phyloP scores from a whole-genome alignment of 768 basidiomycete genomes.

The Paxillus rubicundulus region DNA sequence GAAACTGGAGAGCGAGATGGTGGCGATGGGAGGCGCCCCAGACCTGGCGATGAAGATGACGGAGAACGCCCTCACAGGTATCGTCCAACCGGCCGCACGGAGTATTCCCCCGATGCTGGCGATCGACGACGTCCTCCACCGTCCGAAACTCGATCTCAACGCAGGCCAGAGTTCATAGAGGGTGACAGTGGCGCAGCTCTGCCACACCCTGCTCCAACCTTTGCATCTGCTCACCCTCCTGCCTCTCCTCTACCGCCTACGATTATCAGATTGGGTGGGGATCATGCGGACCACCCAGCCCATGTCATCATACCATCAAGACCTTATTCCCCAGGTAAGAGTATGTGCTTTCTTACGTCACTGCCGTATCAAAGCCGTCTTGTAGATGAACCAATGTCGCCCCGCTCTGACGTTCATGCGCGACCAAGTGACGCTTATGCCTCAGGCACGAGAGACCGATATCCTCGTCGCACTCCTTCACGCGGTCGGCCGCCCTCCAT shows the following conservation, averaged over 20 bases:
- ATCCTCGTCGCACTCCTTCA: slow-evolving; percentile 15
- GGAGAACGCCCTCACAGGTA: background rate
- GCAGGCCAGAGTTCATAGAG: slow-evolving; percentile 12
- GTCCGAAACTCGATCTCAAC: slow-evolving; percentile 7
- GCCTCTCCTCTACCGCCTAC: slow-evolving; percentile 27
- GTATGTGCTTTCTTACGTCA: background rate
- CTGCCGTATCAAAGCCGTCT: slow-evolving; percentile 5
- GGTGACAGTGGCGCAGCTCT: slow-evolving; percentile 1
- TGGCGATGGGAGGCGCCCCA: background rate
- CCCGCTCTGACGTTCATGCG: slow-evolving; percentile 1
- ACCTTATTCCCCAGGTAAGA: slow-evolving; percentile 16
- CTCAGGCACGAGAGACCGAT: slow-evolving; percentile 2
- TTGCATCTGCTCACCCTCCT: slow-evolving; percentile 3
- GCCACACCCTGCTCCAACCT: slow-evolving; percentile 2
- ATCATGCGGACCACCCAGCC: background rate
- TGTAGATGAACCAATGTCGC: slow-evolving; percentile 18
- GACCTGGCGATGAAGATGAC: background rate
- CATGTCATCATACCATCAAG: slow-evolving; percentile 2
- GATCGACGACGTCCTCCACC: slow-evolving; percentile 9
- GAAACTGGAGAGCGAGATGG: slow-evolving; percentile 4
- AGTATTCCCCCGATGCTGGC: slow-evolving; percentile 7
- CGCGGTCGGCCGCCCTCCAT: slow-evolving; percentile 14
- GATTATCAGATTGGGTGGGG: slow-evolving; percentile 28
- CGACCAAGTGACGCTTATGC: slow-evolving; percentile 14
- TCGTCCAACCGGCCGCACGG: slow-evolving; percentile 17